A percentile compares a stretch with the other conserved stretches of the same genome.
Conservation (phyloP, 1,284 basidiomycete genomes). For the Leccinum olivaceoglutinosum region DNA sequence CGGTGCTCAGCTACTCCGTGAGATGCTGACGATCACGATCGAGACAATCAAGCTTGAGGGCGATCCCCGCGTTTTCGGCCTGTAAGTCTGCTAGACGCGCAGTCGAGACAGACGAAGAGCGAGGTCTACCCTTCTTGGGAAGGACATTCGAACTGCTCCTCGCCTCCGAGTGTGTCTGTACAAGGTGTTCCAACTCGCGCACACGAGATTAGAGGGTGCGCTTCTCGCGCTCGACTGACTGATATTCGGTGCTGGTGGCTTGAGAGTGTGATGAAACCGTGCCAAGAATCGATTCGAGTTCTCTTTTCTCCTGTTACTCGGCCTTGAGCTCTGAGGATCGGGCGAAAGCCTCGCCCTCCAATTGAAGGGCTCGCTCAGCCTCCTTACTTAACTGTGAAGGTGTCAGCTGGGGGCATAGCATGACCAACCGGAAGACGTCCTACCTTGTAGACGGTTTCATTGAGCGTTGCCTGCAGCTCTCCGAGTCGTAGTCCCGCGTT, state of each 20-base stretch:
- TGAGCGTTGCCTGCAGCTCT: slow-evolving; percentile 46
- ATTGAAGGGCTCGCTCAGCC: slow-evolving; percentile 46
- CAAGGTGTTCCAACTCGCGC: slow-evolving; percentile 47
- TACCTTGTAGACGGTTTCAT: slow-evolving; percentile 60
- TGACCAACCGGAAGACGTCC: slow-evolving; percentile 11
- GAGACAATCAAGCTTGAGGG: slow-evolving; percentile 14
- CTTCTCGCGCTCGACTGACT: slow-evolving; percentile 52
- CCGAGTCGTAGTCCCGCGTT: slow-evolving; percentile 54
- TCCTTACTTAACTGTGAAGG: slow-evolving; percentile 49
- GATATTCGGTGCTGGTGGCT: slow-evolving; percentile 35
- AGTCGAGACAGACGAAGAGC: slow-evolving; percentile 39
- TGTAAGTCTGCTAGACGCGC: slow-evolving; percentile 15
- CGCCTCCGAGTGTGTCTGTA: slow-evolving; percentile 32
- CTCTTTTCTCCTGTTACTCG: slow-evolving; percentile 43
- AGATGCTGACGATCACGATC: slow-evolving; percentile 10
- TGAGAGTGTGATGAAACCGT: slow-evolving; percentile 51
- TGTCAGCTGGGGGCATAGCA: slow-evolving; percentile 10
- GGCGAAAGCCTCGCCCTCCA: slow-evolving; percentile 47
- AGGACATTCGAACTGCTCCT: slow-evolving; percentile 26
- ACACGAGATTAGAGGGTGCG: slow-evolving; percentile 46
- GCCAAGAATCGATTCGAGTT: slow-evolving; percentile 55
- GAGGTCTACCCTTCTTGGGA: slow-evolving; percentile 32
- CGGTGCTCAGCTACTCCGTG: slow-evolving; percentile 7
- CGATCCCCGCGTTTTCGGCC: slow-evolving; percentile 15
- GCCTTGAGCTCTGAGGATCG: slow-evolving; percentile 48